Percentiles rank a stretch among this genome's conserved stretches.
These are phyloP conservation scores for Ceratobasidium sp. DNA, from an alignment of 1,284 basidiomycete species.

Conservation along the genomic window DNA sequence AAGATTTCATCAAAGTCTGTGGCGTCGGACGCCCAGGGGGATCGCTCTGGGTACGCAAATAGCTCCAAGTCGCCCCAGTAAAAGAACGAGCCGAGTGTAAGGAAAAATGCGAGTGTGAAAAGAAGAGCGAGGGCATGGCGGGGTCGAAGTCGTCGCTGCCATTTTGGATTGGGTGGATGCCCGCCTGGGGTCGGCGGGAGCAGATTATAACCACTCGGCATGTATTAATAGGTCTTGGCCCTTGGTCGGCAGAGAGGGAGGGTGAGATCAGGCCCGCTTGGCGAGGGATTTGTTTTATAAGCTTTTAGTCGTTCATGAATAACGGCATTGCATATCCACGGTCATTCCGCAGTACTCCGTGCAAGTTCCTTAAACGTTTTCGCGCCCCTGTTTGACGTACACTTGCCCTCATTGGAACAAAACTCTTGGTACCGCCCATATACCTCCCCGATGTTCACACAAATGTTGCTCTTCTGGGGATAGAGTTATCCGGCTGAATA, in stretches of 20 bases:
- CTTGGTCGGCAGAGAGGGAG: not conserved
- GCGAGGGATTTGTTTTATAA: not conserved
- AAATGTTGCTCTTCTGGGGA: too few species aligned
- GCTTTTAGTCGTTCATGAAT: not conserved
- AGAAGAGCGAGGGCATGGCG: conserved; percentile 3
- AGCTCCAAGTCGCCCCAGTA: conserved; percentile 27
- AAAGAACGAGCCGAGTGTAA: conserved; percentile 22
- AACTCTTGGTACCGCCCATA: too few species aligned
- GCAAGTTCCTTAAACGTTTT: not conserved
- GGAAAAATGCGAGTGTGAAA: conserved; percentile 3
- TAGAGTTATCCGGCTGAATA: too few species aligned
- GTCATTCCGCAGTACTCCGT: not conserved
- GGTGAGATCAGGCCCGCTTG: not conserved
- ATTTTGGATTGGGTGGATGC: conserved; percentile 6
- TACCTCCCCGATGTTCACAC: too few species aligned
- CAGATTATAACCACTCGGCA: conserved; percentile 13
- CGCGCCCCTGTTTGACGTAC: too few species aligned
- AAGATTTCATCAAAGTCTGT: conserved; percentile 38
- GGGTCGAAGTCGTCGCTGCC: conserved; percentile 19
- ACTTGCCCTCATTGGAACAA: too few species aligned
- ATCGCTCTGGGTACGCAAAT: not conserved
- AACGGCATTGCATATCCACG: not conserved
- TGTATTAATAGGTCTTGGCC: conserved; percentile 6
- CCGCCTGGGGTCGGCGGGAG: conserved; percentile 8
- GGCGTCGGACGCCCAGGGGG: conserved; percentile 23